Evolutionary conservation across 352 stramenopile genomes (phyloP), one percentile per base, ranked within the genome.

Genomic region (Globisporangium heterothallicum): DNA sequence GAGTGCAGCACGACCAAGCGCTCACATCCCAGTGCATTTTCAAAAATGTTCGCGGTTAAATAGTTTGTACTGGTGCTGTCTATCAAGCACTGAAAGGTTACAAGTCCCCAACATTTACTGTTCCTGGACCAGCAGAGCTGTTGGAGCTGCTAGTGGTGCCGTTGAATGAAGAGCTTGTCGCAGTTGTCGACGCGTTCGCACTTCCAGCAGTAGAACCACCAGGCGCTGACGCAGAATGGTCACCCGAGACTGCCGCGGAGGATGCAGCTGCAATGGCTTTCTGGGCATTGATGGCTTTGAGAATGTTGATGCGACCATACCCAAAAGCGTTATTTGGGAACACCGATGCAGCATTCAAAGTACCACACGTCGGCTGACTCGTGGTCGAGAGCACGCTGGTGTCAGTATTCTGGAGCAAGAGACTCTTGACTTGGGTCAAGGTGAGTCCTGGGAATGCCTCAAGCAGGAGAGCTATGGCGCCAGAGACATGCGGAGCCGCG

Each of bases 311-410:
- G 21, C 72, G 66, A 4, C 74, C 74, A 44, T 82, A 68, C 18
- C 74, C 74, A 21, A 77, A 82, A 2, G 66, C 62, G 18, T 86
- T 86, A 66, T 84, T 86, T 7, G 74, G 74, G 43, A 78, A 83
- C 2, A 32, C 22, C 4, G 51, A 54, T 7, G 26, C 38, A 6
- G 35, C 42, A 22, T 41, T 42, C 6, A 58, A 13, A 3, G 49
- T 42, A 2, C 49, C 50, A 13, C 47, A 56, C 1, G 30, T 57
- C 4, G 41, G 42, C 24, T 66, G 34, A 12, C 30, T 53, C 10
- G 42, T 26, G 19, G 42, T 30, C 4, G 51, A 60, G 19, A 58
- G 42, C 9, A 44, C n/a, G 22, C n/a, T 56, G n/a, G 56, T 48
- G 18, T 56, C 45, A 0, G 59, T 47, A 1, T 43, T 52, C 36